A percentile compares a stretch with the other conserved stretches of the same genome.
These are phyloP conservation scores for Wickerhamomyces hampshirensis DNA, from an alignment of 805 yeast species.

Conservation along the genomic window DNA sequence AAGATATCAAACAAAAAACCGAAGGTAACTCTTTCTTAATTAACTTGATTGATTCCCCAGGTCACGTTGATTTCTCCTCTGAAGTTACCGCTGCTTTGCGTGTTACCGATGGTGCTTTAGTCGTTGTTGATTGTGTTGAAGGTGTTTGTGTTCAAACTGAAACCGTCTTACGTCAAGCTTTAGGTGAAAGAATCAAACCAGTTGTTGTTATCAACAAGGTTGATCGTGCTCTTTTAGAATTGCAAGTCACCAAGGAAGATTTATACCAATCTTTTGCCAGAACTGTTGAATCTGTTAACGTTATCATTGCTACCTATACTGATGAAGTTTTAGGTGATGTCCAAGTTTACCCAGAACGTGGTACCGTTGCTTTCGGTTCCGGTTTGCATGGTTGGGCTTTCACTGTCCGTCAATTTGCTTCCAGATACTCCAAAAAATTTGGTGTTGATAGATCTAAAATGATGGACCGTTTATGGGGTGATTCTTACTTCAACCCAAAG, in stretches of 20 bases:
- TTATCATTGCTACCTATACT: conserved; percentile 91
- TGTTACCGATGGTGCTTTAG: conserved; percentile 99
- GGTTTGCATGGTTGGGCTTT: conserved; percentile 99
- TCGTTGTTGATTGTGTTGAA: conserved; percentile 98
- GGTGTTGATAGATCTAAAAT: conserved; percentile 97
- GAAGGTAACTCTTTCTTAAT: conserved; percentile 92
- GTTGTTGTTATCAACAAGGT: conserved; percentile 98
- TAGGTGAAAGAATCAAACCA: conserved; percentile 99
- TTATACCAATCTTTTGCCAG: conserved; percentile 97
- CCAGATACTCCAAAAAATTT: conserved; percentile 97
- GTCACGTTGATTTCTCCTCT: conserved; percentile 99
- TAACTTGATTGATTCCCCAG: conserved; percentile 99
- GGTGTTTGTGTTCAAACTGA: conserved; percentile 99
- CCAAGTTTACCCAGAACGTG: conserved; percentile 98
- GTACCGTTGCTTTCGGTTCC: conserved; percentile 99
- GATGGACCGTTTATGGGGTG: conserved; percentile 99
- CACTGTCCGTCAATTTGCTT: conserved; percentile 98
- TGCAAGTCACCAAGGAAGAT: conserved; percentile 98
- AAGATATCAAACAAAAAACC: conserved; percentile 78
- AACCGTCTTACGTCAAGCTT: conserved; percentile 98
- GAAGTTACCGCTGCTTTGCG: conserved; percentile 99
- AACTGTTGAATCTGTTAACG: conserved; percentile 99
- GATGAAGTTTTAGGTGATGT: conserved; percentile 90
- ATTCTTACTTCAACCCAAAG: conserved; percentile 99
- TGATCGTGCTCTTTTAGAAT: conserved; percentile 98